These are phyloP conservation scores for Fusarium metavorans DNA, from an alignment of 2,329 filamentous ascomycete genomes.

Conservation along the genomic window DNA sequence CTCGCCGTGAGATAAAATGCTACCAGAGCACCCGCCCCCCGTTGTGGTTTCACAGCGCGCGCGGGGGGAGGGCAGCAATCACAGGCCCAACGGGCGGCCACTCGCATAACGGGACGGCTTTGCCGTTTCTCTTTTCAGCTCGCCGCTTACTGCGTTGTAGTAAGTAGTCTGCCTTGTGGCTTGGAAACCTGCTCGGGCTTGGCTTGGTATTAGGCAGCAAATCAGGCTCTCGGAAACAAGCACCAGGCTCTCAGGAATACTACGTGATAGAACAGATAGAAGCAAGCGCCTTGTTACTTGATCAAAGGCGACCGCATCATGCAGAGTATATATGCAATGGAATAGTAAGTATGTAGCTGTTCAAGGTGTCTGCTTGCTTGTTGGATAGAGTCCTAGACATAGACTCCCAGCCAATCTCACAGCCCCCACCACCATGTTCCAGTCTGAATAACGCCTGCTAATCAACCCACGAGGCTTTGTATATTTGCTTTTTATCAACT, in stretches of 20 bases:
- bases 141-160: not conserved
- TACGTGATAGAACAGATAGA: not conserved
- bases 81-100: not conserved
- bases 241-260: not conserved
- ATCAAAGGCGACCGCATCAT: not conserved
- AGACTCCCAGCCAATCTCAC: not conserved
- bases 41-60: conserved; percentile 15
- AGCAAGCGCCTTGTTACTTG: not conserved
- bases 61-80: not conserved
- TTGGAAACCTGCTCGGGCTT: not conserved
- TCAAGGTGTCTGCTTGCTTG: not conserved
- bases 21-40: not conserved
- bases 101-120: not conserved
- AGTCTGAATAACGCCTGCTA: not conserved
- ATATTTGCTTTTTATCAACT: not conserved
- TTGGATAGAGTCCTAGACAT: not conserved
- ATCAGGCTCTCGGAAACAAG: not conserved
- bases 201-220: not conserved
- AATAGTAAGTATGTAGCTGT: not conserved
- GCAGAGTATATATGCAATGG: not conserved
- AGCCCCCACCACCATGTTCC: not conserved
- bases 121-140: not conserved
- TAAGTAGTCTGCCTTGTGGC: conserved; percentile 1
- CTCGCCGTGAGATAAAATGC: conserved; percentile 12
- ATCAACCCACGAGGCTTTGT: not conserved